Conservation (phyloP, 2,329 filamentous ascomycete species). For the Arthrobotrys entomopaga region DNA sequence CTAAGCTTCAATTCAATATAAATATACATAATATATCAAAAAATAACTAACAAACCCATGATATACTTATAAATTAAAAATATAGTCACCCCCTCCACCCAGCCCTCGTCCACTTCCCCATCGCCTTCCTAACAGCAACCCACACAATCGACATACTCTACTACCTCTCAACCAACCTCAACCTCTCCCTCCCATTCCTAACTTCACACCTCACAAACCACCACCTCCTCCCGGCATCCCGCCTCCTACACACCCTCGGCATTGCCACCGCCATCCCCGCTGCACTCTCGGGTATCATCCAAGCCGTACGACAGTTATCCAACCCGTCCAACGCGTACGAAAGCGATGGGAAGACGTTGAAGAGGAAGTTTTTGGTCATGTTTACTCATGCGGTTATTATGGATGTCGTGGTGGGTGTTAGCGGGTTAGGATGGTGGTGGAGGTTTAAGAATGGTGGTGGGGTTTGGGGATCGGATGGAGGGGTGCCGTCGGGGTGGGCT, state of each 20-base stretch:
- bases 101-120: conserved; percentile 53
- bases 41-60: neutral
- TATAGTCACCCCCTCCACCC: conserved; percentile 48
- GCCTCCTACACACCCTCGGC: conserved; percentile 45
- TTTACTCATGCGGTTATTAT: conserved; percentile 38
- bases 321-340: conserved; percentile 41
- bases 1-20: neutral
- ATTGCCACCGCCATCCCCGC: conserved; percentile 41
- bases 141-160: conserved; percentile 50
- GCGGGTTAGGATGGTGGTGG: conserved; percentile 41
- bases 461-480: conserved; percentile 18
- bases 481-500: conserved; percentile 18
- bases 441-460: conserved; percentile 40
- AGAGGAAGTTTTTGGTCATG: conserved; percentile 44
- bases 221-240: conserved; percentile 31
- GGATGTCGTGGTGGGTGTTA: conserved; percentile 31
- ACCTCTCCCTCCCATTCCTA: conserved; percentile 29
- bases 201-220: conserved; percentile 28
- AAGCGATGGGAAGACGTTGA: conserved; percentile 47
- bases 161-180: conserved; percentile 34
- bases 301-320: conserved; percentile 29
- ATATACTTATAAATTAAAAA: neutral
- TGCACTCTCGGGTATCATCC: conserved; percentile 27
- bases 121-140: conserved; percentile 49
- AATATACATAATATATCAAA: conserved; percentile 1